These are phyloP conservation scores for Coemansia sp. DNA, from an alignment of 192 early-diverging fungal species.

Conservation along the genomic window DNA sequence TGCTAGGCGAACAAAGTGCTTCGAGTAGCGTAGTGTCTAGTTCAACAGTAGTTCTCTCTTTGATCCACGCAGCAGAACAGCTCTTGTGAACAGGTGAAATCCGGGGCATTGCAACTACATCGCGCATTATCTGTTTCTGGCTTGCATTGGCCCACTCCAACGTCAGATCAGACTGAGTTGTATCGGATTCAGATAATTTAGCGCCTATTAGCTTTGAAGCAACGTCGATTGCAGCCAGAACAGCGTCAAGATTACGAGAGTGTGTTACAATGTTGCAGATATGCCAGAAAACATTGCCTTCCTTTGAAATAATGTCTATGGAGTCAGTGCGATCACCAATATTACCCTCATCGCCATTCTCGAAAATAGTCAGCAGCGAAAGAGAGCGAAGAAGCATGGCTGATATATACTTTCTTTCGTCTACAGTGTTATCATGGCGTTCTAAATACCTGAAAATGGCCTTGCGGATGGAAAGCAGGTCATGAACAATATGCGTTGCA, in stretches of 20 bases:
- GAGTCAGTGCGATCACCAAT: background rate
- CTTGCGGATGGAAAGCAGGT: slow-evolving; percentile 15
- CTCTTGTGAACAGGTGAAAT: background rate
- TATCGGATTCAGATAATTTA: background rate
- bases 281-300: slow-evolving; percentile 34
- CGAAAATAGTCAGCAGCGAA: slow-evolving; percentile 19
- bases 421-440: background rate
- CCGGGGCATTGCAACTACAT: slow-evolving; percentile 26
- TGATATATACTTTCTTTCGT: background rate
- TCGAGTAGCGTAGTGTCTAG: slow-evolving; percentile 33
- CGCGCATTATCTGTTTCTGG: slow-evolving; percentile 25
- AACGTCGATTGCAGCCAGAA: slow-evolving; percentile 27
- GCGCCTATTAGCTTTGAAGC: slow-evolving; percentile 10
- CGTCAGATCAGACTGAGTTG: background rate
- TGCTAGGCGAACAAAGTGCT: slow-evolving; percentile 15
- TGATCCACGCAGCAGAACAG: slow-evolving; percentile 16
- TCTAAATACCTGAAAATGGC: slow-evolving; percentile 16
- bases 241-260: slow-evolving; percentile 18
- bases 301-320: slow-evolving; percentile 6
- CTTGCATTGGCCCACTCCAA: slow-evolving; percentile 18
- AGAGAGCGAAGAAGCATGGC: slow-evolving; percentile 28
- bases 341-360: background rate
- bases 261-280: slow-evolving; percentile 19
- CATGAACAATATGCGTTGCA: slow-evolving; percentile 6
- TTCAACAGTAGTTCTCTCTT: background rate